Evolutionary conservation across 257 asterid species (phyloP), one percentile per base, ranked within the genome.

Genomic region (Capsicum rhomboideum): DNA sequence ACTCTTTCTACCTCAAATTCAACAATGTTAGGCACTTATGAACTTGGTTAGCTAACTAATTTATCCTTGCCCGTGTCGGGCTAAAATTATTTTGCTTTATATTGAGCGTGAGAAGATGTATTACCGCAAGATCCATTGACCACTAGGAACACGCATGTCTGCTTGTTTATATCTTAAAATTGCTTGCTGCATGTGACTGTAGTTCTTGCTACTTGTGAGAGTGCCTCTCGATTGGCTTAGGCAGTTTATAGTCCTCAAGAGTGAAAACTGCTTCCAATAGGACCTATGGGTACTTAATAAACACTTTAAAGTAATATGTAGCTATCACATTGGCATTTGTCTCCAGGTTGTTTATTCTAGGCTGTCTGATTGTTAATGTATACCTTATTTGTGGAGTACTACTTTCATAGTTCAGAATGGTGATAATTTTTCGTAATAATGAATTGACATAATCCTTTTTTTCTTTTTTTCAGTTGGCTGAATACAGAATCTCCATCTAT

Each of bases 401-500:
- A 46, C 20, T 46, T 13, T 49, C 81, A 49, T 75, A 14, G 16
- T 49, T 49, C 61, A 26, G 34, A 49, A 49, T 75, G 81, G 61
- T 53, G 81, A 75, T 17, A 26, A 74, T 55, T 9, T n/a, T 2
- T 56, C 11, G 20, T 78, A 74, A 37, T 23, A 40, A 42, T 59
- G 29, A 66, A n/a, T n/a, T 59, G 55, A 11, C 61, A 37, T 53
- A 6, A 61, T 82, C 75, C 44, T 49, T 83, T 34, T 79, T 42
- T 67, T 80, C 37, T 42, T 78, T 42, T 78, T 87, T 83, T 75
- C 90, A 95, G 98, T 85, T 95, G 96, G 98, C 98, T 81, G 98
- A 95, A 86, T 95, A 95, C 84, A 90, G 98, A 79, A 90, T 95
- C 79, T 95, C 98, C 46, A 82, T 95, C 46, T 95, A 95, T 90